Base-by-base conservation (phyloP, 768 basidiomycete genomes). In the Leccinum ochraceum region DNA sequence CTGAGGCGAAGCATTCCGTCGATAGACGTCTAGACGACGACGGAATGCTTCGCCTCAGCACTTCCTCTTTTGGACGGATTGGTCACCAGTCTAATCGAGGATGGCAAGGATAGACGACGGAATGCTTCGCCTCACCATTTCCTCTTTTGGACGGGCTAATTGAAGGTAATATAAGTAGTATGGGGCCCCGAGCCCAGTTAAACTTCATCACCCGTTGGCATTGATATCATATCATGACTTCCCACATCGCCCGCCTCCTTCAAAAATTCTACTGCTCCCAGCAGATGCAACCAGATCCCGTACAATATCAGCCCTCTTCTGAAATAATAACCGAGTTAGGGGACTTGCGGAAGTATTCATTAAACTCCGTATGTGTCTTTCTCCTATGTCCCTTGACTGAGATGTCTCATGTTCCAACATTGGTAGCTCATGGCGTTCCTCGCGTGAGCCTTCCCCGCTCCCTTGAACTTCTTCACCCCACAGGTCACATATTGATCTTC, bases 401-500 rank as follows among this genome's bases (percentile, higher is more conserved):
- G 2, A 32, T 9, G 6, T 4, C 1, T 14, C 0, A 39, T n/a
- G 5, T 6, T 42, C 3, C n/a, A 42, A 44, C n/a, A 44, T 20
- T 20, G 9, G 44, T 22, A 70, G 66, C 62, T 71, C 44, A 53
- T 55, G 26, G 50, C 57, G 4, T 61, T 71, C 50, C 55, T 71
- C 0, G 53, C 66, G 71, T 67, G 4, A 60, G 67, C 55, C n/a
- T 1, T 50, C 28, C 22, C 10, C 17, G 8, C 10, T 32, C 32
- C 32, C 32, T 5, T 24, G 22, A n/a, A 5, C 46, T 26, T 13
- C 22, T 37, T 6, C 61, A 14, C 22, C 10, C 46, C n/a, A 6
- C 36, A 14, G 5, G 36, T 36, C 36, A 16, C 46, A 48, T 14
- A 24, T 48, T 39, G 10, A 57, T 7, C 13, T 5, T 6, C 13